Base-by-base conservation (phyloP, 257 asterid genomes). In the Fraxinus quadrangulata region DNA sequence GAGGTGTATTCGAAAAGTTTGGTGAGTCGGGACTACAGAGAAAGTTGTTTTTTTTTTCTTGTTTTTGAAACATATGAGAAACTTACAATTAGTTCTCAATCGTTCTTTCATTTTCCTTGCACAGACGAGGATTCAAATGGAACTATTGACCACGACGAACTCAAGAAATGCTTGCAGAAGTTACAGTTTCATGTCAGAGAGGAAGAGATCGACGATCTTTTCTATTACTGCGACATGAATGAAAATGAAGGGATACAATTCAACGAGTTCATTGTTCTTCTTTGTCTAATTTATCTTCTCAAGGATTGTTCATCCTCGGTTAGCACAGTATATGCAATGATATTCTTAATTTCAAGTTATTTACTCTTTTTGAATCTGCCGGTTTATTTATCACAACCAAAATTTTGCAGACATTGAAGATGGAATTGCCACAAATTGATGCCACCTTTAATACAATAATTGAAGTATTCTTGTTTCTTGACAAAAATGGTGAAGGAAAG, bases 391-490 rank as follows among this genome's bases (percentile, higher is more conserved):
- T 10, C 36, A 21, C 49, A 33, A 30, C 69, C 66, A n/a, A 28
- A 16, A 2, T 63, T 63, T 77, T 49, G 76, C 90, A 88, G 89
- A 77, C 70, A 13, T 45, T 85, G 37, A 86, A 84, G 75, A 76
- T 82, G 59, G 80, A 74, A 9, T 80, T 84, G 28, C 85, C 84
- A 26, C 68, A 80, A 67, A 77, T 87, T 40, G 86, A 84, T 77
- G 80, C 83, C n/a, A 89, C 87, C 68, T 80, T 89, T 14, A 81
- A 79, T 14, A 75, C 82, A n/a, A 81, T 84, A 34, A 56, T 85
- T 36, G 88, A 82, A 70, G 91, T 84, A 67, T 89, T 89, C 83
- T 81, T 85, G 75, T 87, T 87, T 75, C 91, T 87, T 45, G 92
- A 89, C 16, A 89, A 87, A 73, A 84, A 71, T 66, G 90, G 92